A percentile compares a stretch with the other conserved stretches of the same genome.
Conservation (phyloP, 345 rosid species). For the Hevea brasiliensis region DNA sequence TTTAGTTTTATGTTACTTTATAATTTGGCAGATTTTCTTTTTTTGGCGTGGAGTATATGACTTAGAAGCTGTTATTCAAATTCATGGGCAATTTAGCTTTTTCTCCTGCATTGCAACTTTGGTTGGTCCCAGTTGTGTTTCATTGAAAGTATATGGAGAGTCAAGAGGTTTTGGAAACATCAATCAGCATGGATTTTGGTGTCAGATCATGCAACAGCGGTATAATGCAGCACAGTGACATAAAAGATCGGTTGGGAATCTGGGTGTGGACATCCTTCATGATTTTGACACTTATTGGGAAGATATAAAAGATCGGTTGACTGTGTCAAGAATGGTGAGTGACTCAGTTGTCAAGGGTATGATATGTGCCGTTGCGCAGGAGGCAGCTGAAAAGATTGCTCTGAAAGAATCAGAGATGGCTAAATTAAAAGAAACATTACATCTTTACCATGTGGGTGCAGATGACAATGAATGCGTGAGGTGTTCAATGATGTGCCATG, state of each 20-base stretch:
- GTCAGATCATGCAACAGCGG: slow-evolving; percentile 7
- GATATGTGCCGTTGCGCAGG: slow-evolving; percentile 47
- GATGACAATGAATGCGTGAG: slow-evolving; percentile 29
- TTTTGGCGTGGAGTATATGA: not conserved
- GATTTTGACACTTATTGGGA: slow-evolving; percentile 65
- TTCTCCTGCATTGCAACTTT: slow-evolving; percentile 2
- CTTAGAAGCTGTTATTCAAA: not conserved
- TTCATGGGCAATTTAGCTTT: not conserved
- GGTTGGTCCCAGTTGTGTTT: slow-evolving; percentile 17
- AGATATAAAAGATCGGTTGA: slow-evolving; percentile 52
- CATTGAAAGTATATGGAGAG: slow-evolving; percentile 32
- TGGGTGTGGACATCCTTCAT: slow-evolving; percentile 42
- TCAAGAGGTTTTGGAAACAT: slow-evolving; percentile 24
- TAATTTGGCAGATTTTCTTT: slow-evolving; percentile 8
- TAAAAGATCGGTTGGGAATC: slow-evolving; percentile 51
- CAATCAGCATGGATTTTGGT: slow-evolving; percentile 29
- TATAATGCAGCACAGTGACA: slow-evolving; percentile 13
- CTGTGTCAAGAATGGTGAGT: slow-evolving; percentile 72
- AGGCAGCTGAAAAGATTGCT: slow-evolving; percentile 67
- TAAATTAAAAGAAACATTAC: slow-evolving; percentile 44
- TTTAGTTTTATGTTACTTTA: not conserved
- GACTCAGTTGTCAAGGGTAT: slow-evolving; percentile 76
- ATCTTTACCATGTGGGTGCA: slow-evolving; percentile 28
- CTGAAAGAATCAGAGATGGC: slow-evolving; percentile 63
- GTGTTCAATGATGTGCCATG: slow-evolving; percentile 12